Conservation (phyloP, 2,329 filamentous ascomycete species). For the Aspergillus sp. region DNA sequence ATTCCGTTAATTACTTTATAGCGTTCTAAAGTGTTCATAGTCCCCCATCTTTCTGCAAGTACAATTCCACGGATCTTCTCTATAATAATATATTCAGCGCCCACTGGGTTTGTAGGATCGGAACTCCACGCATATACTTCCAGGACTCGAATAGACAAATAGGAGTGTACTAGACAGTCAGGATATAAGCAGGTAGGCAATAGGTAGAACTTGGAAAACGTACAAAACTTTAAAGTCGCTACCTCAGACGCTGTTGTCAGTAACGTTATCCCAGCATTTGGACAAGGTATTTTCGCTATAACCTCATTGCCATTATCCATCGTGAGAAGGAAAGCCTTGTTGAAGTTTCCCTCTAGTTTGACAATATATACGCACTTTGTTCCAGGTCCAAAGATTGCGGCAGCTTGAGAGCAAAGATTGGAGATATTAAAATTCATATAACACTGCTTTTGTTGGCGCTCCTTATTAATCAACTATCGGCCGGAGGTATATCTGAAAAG, state of each 20-base stretch:
- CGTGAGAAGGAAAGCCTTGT: slow-evolving; percentile 26
- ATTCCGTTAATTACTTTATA: slow-evolving; percentile 26
- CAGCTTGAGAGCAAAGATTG: slow-evolving; percentile 29
- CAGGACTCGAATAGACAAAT: slow-evolving; percentile 32
- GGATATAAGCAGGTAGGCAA: neutral
- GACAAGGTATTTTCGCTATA: slow-evolving; percentile 27
- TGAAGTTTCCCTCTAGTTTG: slow-evolving; percentile 22
- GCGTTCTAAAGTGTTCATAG: slow-evolving; percentile 25
- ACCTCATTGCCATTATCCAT: slow-evolving; percentile 24
- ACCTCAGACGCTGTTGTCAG: slow-evolving; percentile 38
- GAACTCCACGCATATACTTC: slow-evolving; percentile 34
- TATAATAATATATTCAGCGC: slow-evolving; percentile 44
- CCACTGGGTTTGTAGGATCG: slow-evolving; percentile 33
- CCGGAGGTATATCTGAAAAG: slow-evolving; percentile 32
- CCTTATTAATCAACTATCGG: slow-evolving; percentile 29
- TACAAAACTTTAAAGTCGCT: slow-evolving; percentile 33
- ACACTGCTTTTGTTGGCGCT: slow-evolving; percentile 20
- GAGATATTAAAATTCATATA: slow-evolving; percentile 32
- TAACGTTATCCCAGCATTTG: slow-evolving; percentile 23
- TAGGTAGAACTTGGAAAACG: neutral
- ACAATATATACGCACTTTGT: slow-evolving; percentile 25
- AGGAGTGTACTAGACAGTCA: slow-evolving; percentile 14
- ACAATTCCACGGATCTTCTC: slow-evolving; percentile 35
- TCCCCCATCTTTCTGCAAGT: slow-evolving; percentile 30
- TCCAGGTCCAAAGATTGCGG: slow-evolving; percentile 13